phyloP scores from a whole-genome alignment of 257 asterid genomes.

The Ophiorrhiza pumila region DNA sequence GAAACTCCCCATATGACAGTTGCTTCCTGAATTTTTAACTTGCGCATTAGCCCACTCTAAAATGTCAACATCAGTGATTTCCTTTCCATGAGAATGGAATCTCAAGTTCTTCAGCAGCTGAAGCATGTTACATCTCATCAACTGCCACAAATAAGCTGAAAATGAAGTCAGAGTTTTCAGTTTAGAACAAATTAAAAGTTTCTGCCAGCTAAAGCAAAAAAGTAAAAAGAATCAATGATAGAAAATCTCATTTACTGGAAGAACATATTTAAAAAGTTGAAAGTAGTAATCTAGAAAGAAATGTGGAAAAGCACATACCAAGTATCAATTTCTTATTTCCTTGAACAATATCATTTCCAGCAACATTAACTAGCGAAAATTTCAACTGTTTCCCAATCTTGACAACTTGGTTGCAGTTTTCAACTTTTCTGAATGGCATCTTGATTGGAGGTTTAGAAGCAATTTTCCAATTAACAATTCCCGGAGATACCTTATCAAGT shows the following conservation, averaged over 20 bases:
- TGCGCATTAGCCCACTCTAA: conserved; percentile 88
- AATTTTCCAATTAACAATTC: conserved; percentile 88
- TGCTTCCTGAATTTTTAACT: conserved; percentile 70
- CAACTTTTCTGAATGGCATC: conserved; percentile 95
- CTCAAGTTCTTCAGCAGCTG: conserved; percentile 81
- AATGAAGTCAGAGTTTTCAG: conserved; percentile 27
- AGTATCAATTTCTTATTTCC: conserved; percentile 90
- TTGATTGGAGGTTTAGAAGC: conserved; percentile 92
- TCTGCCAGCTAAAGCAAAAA: neutral
- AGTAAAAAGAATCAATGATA: neutral
- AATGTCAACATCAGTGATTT: conserved; percentile 72
- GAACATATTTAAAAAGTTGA: neutral
- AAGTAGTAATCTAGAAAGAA: neutral
- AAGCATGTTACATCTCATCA: conserved; percentile 90
- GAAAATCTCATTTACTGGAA: neutral
- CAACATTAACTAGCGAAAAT: conserved; percentile 87
- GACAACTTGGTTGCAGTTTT: conserved; percentile 95
- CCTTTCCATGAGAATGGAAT: conserved; percentile 86
- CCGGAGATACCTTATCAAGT: conserved; percentile 89
- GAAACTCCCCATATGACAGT: conserved; percentile 64
- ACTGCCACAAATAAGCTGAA: conserved; percentile 94
- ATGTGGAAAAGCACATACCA: conserved; percentile 41
- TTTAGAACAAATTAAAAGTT: conserved; percentile 11
- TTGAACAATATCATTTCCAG: conserved; percentile 92
- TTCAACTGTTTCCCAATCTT: conserved; percentile 86